Conservation (phyloP, 2,329 filamentous ascomycete species). For the Paracorniculantispora psalliotae region DNA sequence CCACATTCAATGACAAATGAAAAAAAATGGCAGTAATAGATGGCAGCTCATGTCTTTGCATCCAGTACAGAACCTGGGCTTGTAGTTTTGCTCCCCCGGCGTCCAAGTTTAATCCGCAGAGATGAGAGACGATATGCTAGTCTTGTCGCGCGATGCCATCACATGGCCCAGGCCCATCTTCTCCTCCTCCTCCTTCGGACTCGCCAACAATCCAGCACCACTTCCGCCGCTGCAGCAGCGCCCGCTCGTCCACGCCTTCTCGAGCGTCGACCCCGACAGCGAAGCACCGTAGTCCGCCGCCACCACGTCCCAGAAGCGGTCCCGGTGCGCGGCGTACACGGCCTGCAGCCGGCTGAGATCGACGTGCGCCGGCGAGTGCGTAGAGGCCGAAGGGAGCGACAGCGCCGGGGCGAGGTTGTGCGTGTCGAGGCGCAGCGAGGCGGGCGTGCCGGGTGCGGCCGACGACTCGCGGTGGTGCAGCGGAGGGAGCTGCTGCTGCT, state of each 20-base stretch:
- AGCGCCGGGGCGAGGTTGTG: too few relatives aligned
- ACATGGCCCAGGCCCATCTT: conserved; percentile 32
- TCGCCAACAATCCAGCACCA: conserved; percentile 38
- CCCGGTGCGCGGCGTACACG: conserved; percentile 65
- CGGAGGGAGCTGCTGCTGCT: conserved; percentile 41
- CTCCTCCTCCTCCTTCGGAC: conserved; percentile 43
- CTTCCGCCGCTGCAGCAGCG: conserved; percentile 35
- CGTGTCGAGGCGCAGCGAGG: conserved; percentile 57
- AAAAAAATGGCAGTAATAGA: background rate
- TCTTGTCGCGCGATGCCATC: conserved; percentile 44
- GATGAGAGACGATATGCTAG: conserved; percentile 55
- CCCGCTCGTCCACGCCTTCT: conserved; percentile 63
- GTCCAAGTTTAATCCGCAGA: conserved; percentile 11
- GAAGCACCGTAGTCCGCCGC: conserved; percentile 66
- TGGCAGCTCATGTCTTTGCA: too few relatives aligned
- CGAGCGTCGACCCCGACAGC: conserved; percentile 56
- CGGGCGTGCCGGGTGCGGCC: conserved; percentile 34
- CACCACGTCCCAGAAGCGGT: conserved; percentile 67
- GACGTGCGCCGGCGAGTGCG: conserved; percentile 40
- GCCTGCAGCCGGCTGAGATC: conserved; percentile 62
- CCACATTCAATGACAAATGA: background rate
- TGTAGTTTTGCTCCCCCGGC: background rate
- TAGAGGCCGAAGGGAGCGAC: conserved; percentile 30
- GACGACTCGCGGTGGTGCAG: conserved; percentile 25
- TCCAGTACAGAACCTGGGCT: too few relatives aligned